Percentiles rank a stretch among this genome's conserved stretches.
phyloP scores from a whole-genome alignment of 495 filamentous ascomycete genomes.

The Penicillium roqueforti region DNA sequence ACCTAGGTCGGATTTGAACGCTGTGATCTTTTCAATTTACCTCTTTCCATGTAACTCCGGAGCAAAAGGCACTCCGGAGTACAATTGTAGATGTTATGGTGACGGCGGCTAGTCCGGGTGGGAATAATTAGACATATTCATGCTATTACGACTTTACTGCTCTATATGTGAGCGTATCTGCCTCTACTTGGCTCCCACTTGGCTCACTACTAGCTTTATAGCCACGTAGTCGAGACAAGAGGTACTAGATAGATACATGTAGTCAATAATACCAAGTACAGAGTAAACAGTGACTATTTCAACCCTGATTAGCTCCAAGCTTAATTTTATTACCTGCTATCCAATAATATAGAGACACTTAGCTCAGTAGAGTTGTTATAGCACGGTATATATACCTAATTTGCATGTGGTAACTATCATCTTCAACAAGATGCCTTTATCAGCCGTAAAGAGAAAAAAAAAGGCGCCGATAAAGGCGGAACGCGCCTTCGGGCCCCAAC shows the following conservation, averaged over 20 bases:
- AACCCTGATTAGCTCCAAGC: neutral
- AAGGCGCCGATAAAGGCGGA: conserved; percentile 3
- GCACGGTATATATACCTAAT: neutral
- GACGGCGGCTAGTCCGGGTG: neutral
- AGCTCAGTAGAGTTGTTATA: neutral
- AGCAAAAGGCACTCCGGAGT: neutral
- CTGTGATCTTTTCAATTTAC: neutral
- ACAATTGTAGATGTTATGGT: neutral
- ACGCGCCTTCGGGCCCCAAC: conserved; percentile 8
- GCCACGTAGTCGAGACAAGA: neutral
- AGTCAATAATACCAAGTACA: neutral
- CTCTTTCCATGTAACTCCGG: neutral
- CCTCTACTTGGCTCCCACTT: neutral
- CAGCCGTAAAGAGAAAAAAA: neutral
- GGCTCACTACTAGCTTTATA: neutral
- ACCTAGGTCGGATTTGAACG: conserved; percentile 4
- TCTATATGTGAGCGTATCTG: neutral
- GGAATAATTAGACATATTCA: neutral
- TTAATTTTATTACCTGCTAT: neutral
- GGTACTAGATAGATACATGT: neutral
- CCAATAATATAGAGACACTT: neutral
- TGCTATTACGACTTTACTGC: neutral
- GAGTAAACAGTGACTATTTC: neutral
- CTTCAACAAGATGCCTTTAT: neutral
- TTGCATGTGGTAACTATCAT: neutral